phyloP scores from a whole-genome alignment of 306 rosid genomes.

The Hylodesmum podocarpum region DNA sequence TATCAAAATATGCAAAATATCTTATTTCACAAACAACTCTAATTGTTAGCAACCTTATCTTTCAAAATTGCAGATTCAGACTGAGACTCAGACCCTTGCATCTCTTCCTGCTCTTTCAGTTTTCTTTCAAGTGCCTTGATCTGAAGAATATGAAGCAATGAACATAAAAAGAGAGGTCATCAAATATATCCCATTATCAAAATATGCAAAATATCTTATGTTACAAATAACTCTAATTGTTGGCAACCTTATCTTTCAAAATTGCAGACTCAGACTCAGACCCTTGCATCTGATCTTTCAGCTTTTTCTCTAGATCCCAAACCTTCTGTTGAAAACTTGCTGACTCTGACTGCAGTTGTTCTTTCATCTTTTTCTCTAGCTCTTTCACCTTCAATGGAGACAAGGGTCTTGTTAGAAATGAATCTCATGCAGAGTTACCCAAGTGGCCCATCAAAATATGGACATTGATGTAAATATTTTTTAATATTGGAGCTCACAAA shows the following conservation, averaged over 20 bases:
- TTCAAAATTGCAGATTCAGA: constrained; percentile 58
- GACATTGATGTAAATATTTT: background rate
- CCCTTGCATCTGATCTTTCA: constrained; percentile 65
- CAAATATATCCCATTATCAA: constrained; percentile 8
- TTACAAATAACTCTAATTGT: background rate
- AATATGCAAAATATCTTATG: background rate
- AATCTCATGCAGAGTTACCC: background rate
- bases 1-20: background rate
- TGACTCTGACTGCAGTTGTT: constrained; percentile 59
- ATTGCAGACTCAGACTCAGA: constrained; percentile 56
- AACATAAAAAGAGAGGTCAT: background rate
- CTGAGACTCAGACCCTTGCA: constrained; percentile 61
- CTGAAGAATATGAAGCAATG: constrained; percentile 42
- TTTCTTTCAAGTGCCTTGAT: constrained; percentile 68
- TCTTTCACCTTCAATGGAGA: constrained; percentile 62
- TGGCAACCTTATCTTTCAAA: constrained; percentile 68
- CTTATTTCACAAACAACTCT: background rate
- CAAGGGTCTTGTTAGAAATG: constrained; percentile 3
- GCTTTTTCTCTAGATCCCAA: constrained; percentile 67
- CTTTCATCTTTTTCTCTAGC: constrained; percentile 66
- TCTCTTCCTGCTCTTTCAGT: constrained; percentile 61
- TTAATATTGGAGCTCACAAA: background rate
- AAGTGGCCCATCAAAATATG: background rate
- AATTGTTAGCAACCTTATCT: constrained; percentile 58
- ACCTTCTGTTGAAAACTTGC: constrained; percentile 66